A percentile compares a stretch with the other conserved stretches of the same genome.
phyloP scores from a whole-genome alignment of 257 asterid species.

The Solanum pinnatisectum region DNA sequence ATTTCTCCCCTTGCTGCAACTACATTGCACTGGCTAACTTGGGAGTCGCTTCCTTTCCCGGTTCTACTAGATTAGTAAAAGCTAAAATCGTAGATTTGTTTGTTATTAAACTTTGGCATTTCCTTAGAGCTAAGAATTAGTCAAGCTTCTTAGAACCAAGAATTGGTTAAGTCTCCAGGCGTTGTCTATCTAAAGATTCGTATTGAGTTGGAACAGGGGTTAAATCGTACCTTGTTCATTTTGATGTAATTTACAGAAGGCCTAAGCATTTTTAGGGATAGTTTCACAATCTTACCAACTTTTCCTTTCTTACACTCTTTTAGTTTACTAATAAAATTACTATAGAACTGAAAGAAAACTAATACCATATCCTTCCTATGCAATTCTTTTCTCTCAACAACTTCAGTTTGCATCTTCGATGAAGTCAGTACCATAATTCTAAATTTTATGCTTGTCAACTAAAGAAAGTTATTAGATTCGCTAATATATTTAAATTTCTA shows the following conservation, averaged over 20 bases:
- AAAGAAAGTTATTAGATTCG: not conserved
- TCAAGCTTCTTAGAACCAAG: not conserved
- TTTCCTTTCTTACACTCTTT: not conserved
- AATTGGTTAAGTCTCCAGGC: not conserved
- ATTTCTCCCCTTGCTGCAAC: not conserved
- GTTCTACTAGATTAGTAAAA: not conserved
- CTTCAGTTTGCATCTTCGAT: not conserved
- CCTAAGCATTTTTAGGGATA: not conserved
- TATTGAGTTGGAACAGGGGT: not conserved
- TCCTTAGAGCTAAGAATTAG: not conserved
- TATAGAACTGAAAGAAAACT: not conserved
- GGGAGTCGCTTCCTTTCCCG: not conserved
- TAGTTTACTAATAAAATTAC: not conserved
- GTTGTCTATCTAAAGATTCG: not conserved
- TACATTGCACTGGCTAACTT: not conserved
- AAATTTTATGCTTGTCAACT: not conserved
- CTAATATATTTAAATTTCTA: not conserved
- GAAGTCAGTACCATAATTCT: not conserved
- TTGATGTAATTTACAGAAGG: not conserved
- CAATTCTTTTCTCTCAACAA: not conserved
- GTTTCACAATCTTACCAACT: not conserved
- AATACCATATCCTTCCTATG: not conserved
- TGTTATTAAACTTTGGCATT: not conserved
- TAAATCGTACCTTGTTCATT: not conserved
- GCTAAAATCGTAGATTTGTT: not conserved